These are phyloP conservation scores for Cymodocea nodosa DNA, from an alignment of 116 monocot species.

Conservation along the genomic window DNA sequence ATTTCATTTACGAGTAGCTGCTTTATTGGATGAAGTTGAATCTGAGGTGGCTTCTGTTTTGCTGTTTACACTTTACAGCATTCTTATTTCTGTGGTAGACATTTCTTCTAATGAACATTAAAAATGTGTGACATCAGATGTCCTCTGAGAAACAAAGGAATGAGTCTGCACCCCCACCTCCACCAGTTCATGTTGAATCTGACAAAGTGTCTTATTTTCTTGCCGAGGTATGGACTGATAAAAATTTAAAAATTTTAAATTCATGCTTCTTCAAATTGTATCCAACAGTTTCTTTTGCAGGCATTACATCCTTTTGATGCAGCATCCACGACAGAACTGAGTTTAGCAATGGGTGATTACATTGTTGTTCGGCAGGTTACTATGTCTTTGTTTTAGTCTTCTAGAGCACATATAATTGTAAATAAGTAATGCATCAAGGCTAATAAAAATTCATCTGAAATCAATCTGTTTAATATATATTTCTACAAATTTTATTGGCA, in stretches of 20 bases:
- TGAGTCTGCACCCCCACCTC: conserved; percentile 60
- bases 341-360: conserved; percentile 73
- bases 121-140: conserved; percentile 33
- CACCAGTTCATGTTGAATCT: conserved; percentile 31
- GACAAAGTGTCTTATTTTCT: conserved; percentile 77
- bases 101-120: background rate
- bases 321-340: conserved; percentile 65
- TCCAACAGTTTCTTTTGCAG: conserved; percentile 15
- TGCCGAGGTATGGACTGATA: conserved; percentile 54
- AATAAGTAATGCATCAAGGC: background rate
- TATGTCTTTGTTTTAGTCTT: background rate
- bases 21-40: conserved; percentile 86
- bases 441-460: background rate
- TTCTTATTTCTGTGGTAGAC: background rate
- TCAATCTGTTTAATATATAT: too few relatives aligned
- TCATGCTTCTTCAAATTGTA: background rate
- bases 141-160: conserved; percentile 69
- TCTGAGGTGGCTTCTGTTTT: conserved; percentile 57
- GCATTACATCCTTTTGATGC: conserved; percentile 61
- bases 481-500: background rate
- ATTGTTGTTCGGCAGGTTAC: conserved; percentile 80
- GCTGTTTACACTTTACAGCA: background rate
- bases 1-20: conserved; percentile 80
- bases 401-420: background rate
- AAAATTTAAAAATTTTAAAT: background rate